Evolutionary conservation across 2,329 filamentous ascomycete genomes (phyloP), one percentile per base, ranked within the genome.

Genomic region (Microsporum canis): DNA sequence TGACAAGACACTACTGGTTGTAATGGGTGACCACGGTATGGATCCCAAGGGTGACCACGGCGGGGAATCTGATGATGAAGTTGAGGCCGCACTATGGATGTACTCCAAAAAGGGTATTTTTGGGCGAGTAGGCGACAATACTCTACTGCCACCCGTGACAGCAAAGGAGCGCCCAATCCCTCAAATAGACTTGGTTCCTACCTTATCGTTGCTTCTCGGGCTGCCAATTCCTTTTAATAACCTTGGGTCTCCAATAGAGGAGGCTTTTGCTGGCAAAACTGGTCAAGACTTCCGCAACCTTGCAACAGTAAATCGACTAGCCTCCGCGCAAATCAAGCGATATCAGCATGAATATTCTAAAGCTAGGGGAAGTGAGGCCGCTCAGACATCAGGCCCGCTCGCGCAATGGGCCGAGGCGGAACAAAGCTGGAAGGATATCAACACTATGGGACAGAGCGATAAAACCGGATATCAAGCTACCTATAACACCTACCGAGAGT

Each of bases 11-110:
- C 78, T 99, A 27, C 78, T 99, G 39, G 85, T 99, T 23, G 88
- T 99, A 12, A 95, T 99, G 90, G 94, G 94, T n/a, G 94, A 99
- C 71, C 94, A 99, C 71, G 94, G 94, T 8, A 99, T 99, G 94
- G 94, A 99, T 73, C 79, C 83, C 63, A 97, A 99, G 76, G 94
- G 94, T 17, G 94, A 99, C 66, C 94, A 99, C 70, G 94, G 94
- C n/a, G 94, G 94, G 60, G 94, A 99, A 77, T 96, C 92, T 36
- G 89, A 96, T 67, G 91, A 97, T 65, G 94, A 99, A 72, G 84
- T 99, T 5, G 86, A 99, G 73, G 91, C 94, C 61, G 91, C 94
- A 1, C 75, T 99, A 55, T 99, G 94, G 92, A 95, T 99, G 91
- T 99, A 97, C 73, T 95, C 94, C 1, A 95, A 91, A 73, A 86